phyloP scores from a whole-genome alignment of 257 asterid genomes.

The Solanum chmielewskii region DNA sequence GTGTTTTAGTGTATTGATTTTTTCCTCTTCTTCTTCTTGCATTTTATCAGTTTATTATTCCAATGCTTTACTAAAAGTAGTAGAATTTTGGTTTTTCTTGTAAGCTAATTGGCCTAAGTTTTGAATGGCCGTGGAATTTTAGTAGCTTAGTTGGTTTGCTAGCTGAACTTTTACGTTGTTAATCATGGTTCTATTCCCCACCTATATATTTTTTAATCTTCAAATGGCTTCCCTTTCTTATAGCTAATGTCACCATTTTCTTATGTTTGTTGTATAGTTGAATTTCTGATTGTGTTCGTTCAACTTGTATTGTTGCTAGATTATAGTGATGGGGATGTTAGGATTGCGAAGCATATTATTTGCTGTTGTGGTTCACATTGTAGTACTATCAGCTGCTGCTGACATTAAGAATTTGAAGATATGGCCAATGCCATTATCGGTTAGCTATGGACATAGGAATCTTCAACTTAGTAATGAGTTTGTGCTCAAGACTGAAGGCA shows the following conservation, averaged over 20 bases:
- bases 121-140: background rate
- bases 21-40: background rate
- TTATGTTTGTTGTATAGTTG: background rate
- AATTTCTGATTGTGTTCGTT: background rate
- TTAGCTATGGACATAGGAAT: slow-evolving; percentile 36
- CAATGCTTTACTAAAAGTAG: background rate
- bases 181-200: background rate
- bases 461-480: slow-evolving; percentile 47
- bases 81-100: background rate
- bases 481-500: slow-evolving; percentile 58
- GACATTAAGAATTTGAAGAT: slow-evolving; percentile 31
- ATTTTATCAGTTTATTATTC: background rate
- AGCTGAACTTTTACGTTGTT: background rate
- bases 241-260: background rate
- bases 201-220: background rate
- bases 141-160: background rate
- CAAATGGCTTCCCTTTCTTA: background rate
- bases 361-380: slow-evolving; percentile 18
- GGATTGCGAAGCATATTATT: slow-evolving; percentile 5
- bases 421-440: slow-evolving; percentile 94
- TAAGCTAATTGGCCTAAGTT: background rate
- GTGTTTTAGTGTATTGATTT: background rate
- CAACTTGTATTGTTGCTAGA: slow-evolving; percentile 12
- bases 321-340: slow-evolving; percentile 23
- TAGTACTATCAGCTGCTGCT: slow-evolving; percentile 27